A percentile compares a stretch with the other conserved stretches of the same genome.
Evolutionary conservation across 495 filamentous ascomycete species (phyloP).

Genomic region (Hyaloscypha variabilis): DNA sequence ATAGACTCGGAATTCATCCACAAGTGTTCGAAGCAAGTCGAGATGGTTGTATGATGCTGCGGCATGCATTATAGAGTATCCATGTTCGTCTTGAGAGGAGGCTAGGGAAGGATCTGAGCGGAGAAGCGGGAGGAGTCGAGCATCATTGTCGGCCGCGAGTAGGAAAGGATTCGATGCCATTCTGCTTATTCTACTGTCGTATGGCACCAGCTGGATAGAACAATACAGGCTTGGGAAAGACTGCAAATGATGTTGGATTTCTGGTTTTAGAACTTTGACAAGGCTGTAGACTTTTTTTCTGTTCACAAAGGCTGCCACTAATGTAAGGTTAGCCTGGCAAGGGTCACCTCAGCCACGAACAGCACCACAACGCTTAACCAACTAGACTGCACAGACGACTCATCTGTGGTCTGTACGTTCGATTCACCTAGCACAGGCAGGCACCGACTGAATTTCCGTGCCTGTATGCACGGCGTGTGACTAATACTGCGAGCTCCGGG

Average conservation of each 20-base stretch:
- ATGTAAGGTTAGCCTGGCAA: neutral
- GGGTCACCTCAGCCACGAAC: neutral
- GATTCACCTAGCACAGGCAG: neutral
- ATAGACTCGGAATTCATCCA: constrained; percentile 75
- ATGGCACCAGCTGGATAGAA: neutral
- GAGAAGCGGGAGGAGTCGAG: constrained; percentile 64
- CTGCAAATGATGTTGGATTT: no score
- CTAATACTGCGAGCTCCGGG: neutral
- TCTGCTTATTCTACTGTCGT: neutral
- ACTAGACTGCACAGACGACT: neutral
- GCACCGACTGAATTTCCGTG: neutral
- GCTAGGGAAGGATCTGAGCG: constrained; percentile 67
- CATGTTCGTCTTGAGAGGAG: constrained; percentile 72
- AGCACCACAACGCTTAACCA: neutral
- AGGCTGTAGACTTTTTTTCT: no score
- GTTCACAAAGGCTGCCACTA: neutral
- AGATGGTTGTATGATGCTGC: constrained; percentile 88
- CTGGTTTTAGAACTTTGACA: no score
- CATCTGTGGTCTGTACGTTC: neutral
- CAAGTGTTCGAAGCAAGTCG: constrained; percentile 74
- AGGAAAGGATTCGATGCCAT: constrained; percentile 65
- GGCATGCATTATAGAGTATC: constrained; percentile 92
- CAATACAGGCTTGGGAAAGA: neutral
- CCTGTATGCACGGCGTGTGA: neutral
- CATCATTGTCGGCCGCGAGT: constrained; percentile 75